Evolutionary conservation across 805 yeast genomes (phyloP), one percentile per base, ranked within the genome.

Genomic region (Limtongia smithiae): DNA sequence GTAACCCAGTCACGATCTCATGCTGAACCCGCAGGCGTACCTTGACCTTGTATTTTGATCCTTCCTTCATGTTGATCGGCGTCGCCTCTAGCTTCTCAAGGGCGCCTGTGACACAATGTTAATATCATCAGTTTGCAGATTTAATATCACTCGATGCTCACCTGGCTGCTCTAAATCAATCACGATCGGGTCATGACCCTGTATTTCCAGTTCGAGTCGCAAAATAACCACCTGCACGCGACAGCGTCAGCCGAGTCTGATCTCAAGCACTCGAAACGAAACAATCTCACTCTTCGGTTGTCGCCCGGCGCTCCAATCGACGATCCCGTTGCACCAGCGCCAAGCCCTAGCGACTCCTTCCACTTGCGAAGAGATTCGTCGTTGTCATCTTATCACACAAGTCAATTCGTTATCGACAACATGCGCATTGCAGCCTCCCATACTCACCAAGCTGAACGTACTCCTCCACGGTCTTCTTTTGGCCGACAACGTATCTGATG

Each of bases 351-450:
- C 1, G 95, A 85, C 49, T 81, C 85, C 67, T 90, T 90, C 97
- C 97, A 89, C 67, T 85, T 86, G 54, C 83, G 85, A 55, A 89
- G 73, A 15, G 94, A 83, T 68, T 87, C 96, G 65, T 89, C 97
- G 60, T 88, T 85, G 11, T 91, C 91, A 64, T 89, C 97, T 54
- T 27, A 15, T 12, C 18, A n/a, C 40, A 30, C 24, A 18, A 17
- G 9, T n/a, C 30, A 37, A 12, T 21, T 15, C 21, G 6, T 2
- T 12, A 7, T 9, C 8, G 12, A 20, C 7, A 20, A 41, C 18
- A 17, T 4, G 21, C 20, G 7, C 11, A 22, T 11, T 22, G 12
- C 8, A 24, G 15, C 11, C 22, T 7, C 21, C 20, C 8, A 25
- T 17, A 35, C 44, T 3, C 18, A 52, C 56, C 56, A 58, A 89